Conservation (phyloP, 345 rosid species). For the Moringa oleifera region DNA sequence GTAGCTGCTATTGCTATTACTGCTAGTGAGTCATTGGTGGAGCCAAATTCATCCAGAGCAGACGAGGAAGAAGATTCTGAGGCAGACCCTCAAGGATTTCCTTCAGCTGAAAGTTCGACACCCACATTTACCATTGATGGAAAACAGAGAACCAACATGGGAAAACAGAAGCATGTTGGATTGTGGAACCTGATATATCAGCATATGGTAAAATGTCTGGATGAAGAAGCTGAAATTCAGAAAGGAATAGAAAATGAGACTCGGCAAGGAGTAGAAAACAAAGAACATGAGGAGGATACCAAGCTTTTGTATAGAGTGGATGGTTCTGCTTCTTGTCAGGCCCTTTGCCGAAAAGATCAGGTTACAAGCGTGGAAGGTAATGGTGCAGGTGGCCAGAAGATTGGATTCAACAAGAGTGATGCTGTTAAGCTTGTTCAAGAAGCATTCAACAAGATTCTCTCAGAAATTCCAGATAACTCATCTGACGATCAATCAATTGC, state of each 20-base stretch:
- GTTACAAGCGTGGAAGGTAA: slow-evolving; percentile 23
- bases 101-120: slow-evolving; percentile 11
- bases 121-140: slow-evolving; percentile 13
- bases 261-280: slow-evolving; percentile 11
- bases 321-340: slow-evolving; percentile 16
- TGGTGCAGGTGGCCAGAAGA: slow-evolving; percentile 24
- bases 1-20: slow-evolving; percentile 7
- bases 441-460: slow-evolving; percentile 76
- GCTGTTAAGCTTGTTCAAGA: slow-evolving; percentile 70
- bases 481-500: slow-evolving; percentile 47
- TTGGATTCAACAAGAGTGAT: slow-evolving; percentile 37
- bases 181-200: slow-evolving; percentile 72
- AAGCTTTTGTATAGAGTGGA: slow-evolving; percentile 4
- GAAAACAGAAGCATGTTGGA: slow-evolving; percentile 43
- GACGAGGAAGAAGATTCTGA: slow-evolving; percentile 16
- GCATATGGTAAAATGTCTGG: slow-evolving; percentile 63
- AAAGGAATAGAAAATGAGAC: too few relatives aligned
- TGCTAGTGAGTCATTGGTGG: slow-evolving; percentile 11
- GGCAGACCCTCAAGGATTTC: slow-evolving; percentile 3
- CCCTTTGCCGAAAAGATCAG: slow-evolving; percentile 12
- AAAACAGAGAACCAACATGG: slow-evolving; percentile 24
- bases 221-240: slow-evolving; percentile 32
- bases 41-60: slow-evolving; percentile 11
- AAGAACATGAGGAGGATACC: slow-evolving; percentile 19
- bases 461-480: slow-evolving; percentile 58